Base-by-base conservation (phyloP, 305 asterid species). In the Euphrasia arctica region DNA sequence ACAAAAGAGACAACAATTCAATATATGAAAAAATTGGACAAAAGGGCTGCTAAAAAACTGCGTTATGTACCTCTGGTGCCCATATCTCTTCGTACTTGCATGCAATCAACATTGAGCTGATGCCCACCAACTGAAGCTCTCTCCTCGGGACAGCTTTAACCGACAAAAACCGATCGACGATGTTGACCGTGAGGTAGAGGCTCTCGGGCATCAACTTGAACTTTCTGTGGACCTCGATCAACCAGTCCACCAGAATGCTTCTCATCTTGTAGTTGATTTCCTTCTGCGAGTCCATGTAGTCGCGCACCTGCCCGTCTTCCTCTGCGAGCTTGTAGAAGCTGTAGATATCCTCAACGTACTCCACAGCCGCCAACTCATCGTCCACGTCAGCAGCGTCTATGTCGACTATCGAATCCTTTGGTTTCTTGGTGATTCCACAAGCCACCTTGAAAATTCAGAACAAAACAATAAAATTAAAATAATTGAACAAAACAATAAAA, bases 11-110 rank as follows among this genome's bases (percentile, higher is more conserved):
- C 13, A 6, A 18, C 3, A 14, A 15, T 14, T 45, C 1, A 45
- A 2, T 45, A 45, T 11, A 12, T 45, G 22, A 11, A 45, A n/a
- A n/a, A n/a, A 47, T 43, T 14, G 8, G 9, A 11, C 36, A 28
- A 34, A 57, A 29, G 61, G 50, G 57, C n/a, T 14, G 14, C 15
- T 42, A 4, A 45, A 14, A 1, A 31, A 0, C 7, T 48, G 0
- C 42, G n/a, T 27, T 12, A 12, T 68, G 7, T 63, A 86, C 92
- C 91, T 89, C 98, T 0, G 95, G 96, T 47, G 98, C 96, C 97
- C 98, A 91, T 28, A 91, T 89, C 70, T 91, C 98, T 72, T 91
- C 97, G 32, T 91, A 89, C 50, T 91, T 91, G 89, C 91, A n/a
- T 0, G 98, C 98, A 32, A 92, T 77, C 4, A 92, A 85, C 97